Conservation (phyloP, 2,329 filamentous ascomycete genomes). For the Sarocladium kiliense region DNA sequence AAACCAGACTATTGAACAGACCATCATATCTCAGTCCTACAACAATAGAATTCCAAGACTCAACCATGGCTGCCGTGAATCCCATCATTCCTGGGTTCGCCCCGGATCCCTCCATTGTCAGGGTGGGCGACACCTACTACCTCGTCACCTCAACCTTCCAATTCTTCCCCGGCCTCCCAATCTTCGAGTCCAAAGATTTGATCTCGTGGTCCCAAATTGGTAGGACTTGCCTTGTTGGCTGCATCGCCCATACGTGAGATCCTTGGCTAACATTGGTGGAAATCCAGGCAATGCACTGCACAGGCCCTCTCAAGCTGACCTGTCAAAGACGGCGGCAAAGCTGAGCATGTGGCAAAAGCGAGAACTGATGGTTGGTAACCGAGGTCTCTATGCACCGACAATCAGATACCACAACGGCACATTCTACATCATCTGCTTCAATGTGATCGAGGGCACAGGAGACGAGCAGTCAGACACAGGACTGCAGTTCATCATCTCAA, state of each 20-base stretch:
- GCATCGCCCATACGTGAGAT: neutral
- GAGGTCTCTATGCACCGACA: slow-evolving; percentile 15
- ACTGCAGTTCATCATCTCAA: slow-evolving; percentile 15
- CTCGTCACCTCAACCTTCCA: slow-evolving; percentile 54
- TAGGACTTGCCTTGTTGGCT: neutral
- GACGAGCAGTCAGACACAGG: slow-evolving; percentile 13
- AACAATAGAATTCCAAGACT: neutral
- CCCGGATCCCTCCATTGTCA: slow-evolving; percentile 23
- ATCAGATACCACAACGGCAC: slow-evolving; percentile 12
- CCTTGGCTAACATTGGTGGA: neutral
- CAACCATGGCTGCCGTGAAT: slow-evolving; percentile 12
- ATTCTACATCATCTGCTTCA: slow-evolving; percentile 18
- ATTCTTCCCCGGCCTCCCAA: slow-evolving; percentile 49
- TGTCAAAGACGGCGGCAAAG: slow-evolving; percentile 3
- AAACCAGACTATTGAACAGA: neutral
- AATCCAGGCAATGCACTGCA: slow-evolving; percentile 1
- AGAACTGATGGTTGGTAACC: slow-evolving; percentile 18
- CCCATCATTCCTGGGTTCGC: slow-evolving; percentile 25
- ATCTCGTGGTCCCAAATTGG: slow-evolving; percentile 18
- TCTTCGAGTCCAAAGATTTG: slow-evolving; percentile 27
- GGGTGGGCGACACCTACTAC: slow-evolving; percentile 22
- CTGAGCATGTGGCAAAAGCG: slow-evolving; percentile 5
- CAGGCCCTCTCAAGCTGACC: neutral
- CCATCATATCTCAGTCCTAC: neutral
- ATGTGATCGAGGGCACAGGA: slow-evolving; percentile 6